phyloP scores from a whole-genome alignment of 805 yeast species.

The Cyberlindnera maclurae region DNA sequence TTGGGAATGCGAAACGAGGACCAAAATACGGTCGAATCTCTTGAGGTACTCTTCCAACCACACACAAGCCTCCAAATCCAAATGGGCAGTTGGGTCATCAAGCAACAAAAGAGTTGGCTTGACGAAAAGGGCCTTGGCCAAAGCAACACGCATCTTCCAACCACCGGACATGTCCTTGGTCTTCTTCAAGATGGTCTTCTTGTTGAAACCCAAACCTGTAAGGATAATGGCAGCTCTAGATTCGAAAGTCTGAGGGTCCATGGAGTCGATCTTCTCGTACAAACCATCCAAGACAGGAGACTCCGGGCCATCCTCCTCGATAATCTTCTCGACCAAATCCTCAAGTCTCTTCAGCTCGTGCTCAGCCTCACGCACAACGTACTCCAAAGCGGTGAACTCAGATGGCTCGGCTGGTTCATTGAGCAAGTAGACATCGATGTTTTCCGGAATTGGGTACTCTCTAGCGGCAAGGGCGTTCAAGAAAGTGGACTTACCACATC shows the following conservation, averaged over 20 bases:
- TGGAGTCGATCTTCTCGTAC: constrained; percentile 90
- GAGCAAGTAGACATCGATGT: constrained; percentile 83
- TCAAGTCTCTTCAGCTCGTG: constrained; percentile 84
- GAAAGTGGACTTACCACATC: constrained; percentile 97
- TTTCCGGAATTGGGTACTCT: constrained; percentile 92
- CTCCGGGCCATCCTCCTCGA: constrained; percentile 93
- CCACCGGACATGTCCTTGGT: constrained; percentile 99
- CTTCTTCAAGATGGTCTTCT: constrained; percentile 79
- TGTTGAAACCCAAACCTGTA: constrained; percentile 94
- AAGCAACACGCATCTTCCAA: constrained; percentile 99
- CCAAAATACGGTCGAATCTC: constrained; percentile 88
- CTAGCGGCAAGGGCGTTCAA: constrained; percentile 90
- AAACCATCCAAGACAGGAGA: constrained; percentile 75
- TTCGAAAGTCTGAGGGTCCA: constrained; percentile 96
- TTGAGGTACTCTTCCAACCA: constrained; percentile 98
- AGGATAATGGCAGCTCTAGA: constrained; percentile 92
- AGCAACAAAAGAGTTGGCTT: constrained; percentile 91
- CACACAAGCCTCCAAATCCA: constrained; percentile 98
- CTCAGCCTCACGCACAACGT: constrained; percentile 96
- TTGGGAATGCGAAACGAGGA: constrained; percentile 94
- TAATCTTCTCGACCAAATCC: constrained; percentile 81
- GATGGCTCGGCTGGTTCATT: constrained; percentile 98
- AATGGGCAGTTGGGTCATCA: constrained; percentile 99
- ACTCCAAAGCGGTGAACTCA: constrained; percentile 86
- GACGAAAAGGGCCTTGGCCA: constrained; percentile 95